Base-by-base conservation (phyloP, 768 basidiomycete genomes). In the Serpula lacrymans region DNA sequence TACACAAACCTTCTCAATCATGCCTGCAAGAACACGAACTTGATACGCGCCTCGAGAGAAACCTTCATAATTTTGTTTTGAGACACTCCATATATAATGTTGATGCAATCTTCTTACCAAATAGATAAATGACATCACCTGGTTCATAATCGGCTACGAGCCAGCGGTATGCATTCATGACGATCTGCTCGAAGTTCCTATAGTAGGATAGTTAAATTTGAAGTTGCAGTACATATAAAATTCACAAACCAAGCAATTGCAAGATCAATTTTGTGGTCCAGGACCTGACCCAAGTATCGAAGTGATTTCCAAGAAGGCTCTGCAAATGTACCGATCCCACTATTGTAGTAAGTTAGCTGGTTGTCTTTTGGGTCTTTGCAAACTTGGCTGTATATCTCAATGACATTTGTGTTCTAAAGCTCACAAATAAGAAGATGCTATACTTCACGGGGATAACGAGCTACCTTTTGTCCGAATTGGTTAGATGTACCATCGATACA, bases 41-140 rank as follows among this genome's bases (percentile, higher is more conserved):
- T 67, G 62, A 44, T 68, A 69, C 21, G 68, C 66, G 17, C 72
- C 71, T 21, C 72, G 60, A 22, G 71, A 71, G 45, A 74, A 74
- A 24, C 63, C 63, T 64, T n/a, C n/a, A n/a, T n/a, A n/a, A n/a
- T n/a, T n/a, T n/a, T n/a, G n/a, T n/a, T n/a, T n/a, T n/a, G 18
- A 0, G n/a, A n/a, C n/a, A n/a, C n/a, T n/a, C n/a, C n/a, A n/a
- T n/a, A n/a, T n/a, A n/a, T n/a, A n/a, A n/a, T n/a, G n/a, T n/a
- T n/a, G n/a, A n/a, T n/a, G n/a, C n/a, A n/a, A 30, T 3, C 3
- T 12, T 39, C 29, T 1, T 29, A 63, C 65, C 65, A 34, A 67
- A 67, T 12, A 67, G 50, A 41, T 53, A 67, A 40, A 68, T 65
- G 4, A 47, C 49, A 33, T 67, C 65, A 2, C 62, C 64, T 12